Conservation (phyloP, 495 filamentous ascomycete species). For the Articulospora tetracladia region DNA sequence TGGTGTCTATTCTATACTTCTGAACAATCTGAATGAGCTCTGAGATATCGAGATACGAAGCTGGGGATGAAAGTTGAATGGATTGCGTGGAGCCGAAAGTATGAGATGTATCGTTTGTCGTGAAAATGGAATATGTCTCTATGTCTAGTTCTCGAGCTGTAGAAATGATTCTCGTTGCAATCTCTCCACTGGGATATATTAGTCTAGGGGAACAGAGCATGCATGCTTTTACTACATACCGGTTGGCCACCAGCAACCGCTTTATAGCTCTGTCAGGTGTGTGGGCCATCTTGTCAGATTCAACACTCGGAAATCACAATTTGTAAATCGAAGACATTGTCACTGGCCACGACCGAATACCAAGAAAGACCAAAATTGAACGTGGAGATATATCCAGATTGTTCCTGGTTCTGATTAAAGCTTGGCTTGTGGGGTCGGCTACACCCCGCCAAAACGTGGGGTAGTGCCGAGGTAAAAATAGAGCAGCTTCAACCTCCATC, state of each 20-base stretch:
- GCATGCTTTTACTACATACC: constrained; percentile 30
- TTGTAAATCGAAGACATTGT: too few species aligned
- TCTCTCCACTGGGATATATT: constrained; percentile 47
- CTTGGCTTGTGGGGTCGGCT: not conserved
- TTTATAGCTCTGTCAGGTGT: constrained; percentile 38
- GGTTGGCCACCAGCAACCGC: constrained; percentile 54
- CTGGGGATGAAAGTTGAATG: constrained; percentile 43
- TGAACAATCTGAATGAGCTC: constrained; percentile 41
- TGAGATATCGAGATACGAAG: constrained; percentile 47
- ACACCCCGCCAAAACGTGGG: constrained; percentile 18
- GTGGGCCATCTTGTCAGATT: not conserved
- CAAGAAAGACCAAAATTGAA: too few species aligned
- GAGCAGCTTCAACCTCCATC: not conserved
- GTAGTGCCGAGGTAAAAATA: constrained; percentile 20
- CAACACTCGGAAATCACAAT: too few species aligned
- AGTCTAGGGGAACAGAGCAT: not conserved
- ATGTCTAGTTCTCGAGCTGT: constrained; percentile 51
- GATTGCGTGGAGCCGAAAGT: constrained; percentile 42
- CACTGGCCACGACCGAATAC: too few species aligned
- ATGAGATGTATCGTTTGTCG: constrained; percentile 49
- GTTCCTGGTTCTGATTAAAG: not conserved
- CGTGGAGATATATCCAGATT: too few species aligned
- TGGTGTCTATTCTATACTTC: constrained; percentile 47
- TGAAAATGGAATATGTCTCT: constrained; percentile 51
- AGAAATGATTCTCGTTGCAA: constrained; percentile 54